phyloP scores from a whole-genome alignment of 78 protist species.

The slime mould (Dictyostelium discoideum) region DNA sequence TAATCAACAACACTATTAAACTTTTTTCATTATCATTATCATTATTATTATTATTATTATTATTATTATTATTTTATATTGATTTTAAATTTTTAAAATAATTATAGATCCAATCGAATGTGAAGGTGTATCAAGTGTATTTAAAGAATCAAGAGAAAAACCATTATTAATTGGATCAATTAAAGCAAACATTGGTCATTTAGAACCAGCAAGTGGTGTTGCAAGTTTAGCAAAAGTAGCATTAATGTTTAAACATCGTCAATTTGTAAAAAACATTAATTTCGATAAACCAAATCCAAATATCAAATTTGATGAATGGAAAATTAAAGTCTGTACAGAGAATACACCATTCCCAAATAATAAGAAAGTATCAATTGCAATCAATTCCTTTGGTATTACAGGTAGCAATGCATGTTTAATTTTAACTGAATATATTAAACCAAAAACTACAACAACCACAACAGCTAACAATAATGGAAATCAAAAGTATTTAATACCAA shows the following conservation, averaged over 20 bases:
- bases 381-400: constrained; percentile 87
- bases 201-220: constrained; percentile 52
- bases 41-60: too few species aligned
- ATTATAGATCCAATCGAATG: background rate
- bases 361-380: constrained; percentile 30
- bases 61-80: too few species aligned
- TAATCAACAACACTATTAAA: too few species aligned
- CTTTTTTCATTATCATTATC: too few species aligned
- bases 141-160: background rate
- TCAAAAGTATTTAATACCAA: constrained; percentile 37
- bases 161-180: constrained; percentile 76
- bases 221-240: constrained; percentile 75
- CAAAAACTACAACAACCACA: background rate
- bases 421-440: constrained; percentile 8
- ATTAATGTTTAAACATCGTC: constrained; percentile 41
- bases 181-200: constrained; percentile 86
- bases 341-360: constrained; percentile 2
- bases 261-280: constrained; percentile 12
- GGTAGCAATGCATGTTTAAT: constrained; percentile 85
- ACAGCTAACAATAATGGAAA: too few species aligned
- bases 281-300: constrained; percentile 35
- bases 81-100: too few species aligned
- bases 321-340: constrained; percentile 7
- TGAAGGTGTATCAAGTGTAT: constrained; percentile 8
- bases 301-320: constrained; percentile 30